Evolutionary conservation across 2,329 filamentous ascomycete species (phyloP).

Genomic region (Trichoderma cornu-damae): DNA sequence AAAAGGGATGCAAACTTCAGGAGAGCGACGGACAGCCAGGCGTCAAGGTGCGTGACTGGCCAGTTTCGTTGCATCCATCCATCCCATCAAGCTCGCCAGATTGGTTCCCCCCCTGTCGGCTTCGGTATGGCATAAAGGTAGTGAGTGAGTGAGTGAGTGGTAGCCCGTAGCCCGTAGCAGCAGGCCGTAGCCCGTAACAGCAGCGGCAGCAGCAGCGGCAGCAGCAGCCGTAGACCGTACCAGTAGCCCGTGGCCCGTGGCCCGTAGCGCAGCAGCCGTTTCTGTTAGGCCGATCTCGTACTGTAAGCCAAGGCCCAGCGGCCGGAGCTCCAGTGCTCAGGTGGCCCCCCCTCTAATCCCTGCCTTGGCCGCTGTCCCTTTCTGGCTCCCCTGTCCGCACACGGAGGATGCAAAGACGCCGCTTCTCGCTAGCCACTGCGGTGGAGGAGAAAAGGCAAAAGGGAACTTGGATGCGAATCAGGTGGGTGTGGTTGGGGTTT

Average conservation of each 20-base stretch:
- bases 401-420: conserved; percentile 19
- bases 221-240: no score
- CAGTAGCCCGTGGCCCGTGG: no score
- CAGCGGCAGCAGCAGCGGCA: no score
- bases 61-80: conserved; percentile 18
- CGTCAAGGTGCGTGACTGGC: conserved; percentile 18
- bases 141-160: no score
- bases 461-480: conserved; percentile 18
- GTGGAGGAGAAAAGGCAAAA: conserved; percentile 19
- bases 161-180: no score
- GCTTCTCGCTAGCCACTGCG: conserved; percentile 18
- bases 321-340: conserved; percentile 18
- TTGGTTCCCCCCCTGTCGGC: conserved; percentile 17
- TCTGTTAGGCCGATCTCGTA: conserved; percentile 20
- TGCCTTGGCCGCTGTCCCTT: conserved; percentile 14
- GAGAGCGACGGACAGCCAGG: conserved; percentile 17
- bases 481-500: conserved; percentile 18
- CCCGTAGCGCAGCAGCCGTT: no score
- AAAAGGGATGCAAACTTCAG: conserved; percentile 18
- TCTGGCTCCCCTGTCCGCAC: conserved; percentile 18
- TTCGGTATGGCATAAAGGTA: conserved; percentile 10
- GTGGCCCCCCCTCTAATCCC: conserved; percentile 15
- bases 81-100: conserved; percentile 14
- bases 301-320: conserved; percentile 19
- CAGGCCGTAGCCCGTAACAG: no score